Base-by-base conservation (phyloP, 148 eudicot species). In the Hydrangea macrophylla region DNA sequence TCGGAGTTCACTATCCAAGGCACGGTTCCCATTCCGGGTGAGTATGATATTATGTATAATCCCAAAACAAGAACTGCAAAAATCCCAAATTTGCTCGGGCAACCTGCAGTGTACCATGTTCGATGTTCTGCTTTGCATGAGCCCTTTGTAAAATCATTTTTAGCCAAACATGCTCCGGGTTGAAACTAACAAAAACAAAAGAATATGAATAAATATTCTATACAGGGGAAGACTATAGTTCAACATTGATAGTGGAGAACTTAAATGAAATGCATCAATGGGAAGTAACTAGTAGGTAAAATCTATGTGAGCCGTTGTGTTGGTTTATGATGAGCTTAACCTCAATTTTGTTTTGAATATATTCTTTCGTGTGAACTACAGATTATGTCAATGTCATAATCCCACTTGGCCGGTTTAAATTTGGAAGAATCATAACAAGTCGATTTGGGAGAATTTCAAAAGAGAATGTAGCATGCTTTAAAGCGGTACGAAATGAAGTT, bases 1-100 rank as follows among this genome's bases (percentile, higher is more conserved):
- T 91, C 96, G 0, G 96, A 90, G 86, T 92, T 92, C 10, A 90
- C 83, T 6, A 90, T 83, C 96, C 98, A 92, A 13, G 98, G 93
- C 23, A 68, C 91, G 0, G 93, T 85, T 57, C 93, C 96, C 92
- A 92, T 89, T 1, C 96, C 98, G 1, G 96, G 94, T 1, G 98
- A 83, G 79, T 82, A 90, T 1, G 82, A 40, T 48, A 92, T 74
- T 17, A 92, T 92, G 82, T 90, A 92, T 32, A 80, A 73, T 48
- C 82, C 96, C 24, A 90, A 60, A 9, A 87, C 77, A 1, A 80
- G 25, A n/a, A 92, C 81, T 0, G 96, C 91, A 65, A 89, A 73
- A 20, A 73, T 61, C 10, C 98, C 98, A 1, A 85, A 70, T 66
- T 81, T 85, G 81, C 88, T 87, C 0, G 98, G 98, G 64, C 98